Evolutionary conservation across 495 filamentous ascomycete species (phyloP).

Genomic region (Bacidia rubella): DNA sequence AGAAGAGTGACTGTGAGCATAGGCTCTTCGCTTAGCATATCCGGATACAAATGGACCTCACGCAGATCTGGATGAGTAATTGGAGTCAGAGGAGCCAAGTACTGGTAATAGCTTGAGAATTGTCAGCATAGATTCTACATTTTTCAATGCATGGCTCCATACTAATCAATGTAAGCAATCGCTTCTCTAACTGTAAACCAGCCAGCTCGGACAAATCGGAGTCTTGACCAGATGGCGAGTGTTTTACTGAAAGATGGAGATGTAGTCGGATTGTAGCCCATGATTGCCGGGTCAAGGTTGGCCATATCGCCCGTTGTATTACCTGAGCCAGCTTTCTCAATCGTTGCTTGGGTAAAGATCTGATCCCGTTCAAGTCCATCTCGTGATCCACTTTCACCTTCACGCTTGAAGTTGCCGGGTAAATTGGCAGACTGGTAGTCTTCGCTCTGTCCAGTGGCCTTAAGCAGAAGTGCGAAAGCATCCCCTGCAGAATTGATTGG

Average conservation of each 20-base stretch:
- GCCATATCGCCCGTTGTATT: constrained; percentile 15
- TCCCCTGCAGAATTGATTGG: constrained; percentile 47
- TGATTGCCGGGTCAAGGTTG: constrained; percentile 13
- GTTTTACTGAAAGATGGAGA: constrained; percentile 25
- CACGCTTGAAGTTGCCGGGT: background rate
- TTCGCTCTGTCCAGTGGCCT: constrained; percentile 41
- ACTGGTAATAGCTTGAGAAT: constrained; percentile 62
- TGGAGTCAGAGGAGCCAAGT: constrained; percentile 80
- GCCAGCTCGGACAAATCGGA: constrained; percentile 84
- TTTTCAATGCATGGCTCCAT: constrained; percentile 19
- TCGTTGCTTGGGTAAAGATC: background rate
- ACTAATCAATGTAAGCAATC: constrained; percentile 88
- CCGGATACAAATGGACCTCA: constrained; percentile 55
- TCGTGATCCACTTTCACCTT: background rate
- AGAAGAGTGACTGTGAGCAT: constrained; percentile 82
- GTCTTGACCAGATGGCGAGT: constrained; percentile 72
- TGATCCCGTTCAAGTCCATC: constrained; percentile 2
- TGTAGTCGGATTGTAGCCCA: constrained; percentile 8
- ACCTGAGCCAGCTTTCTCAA: background rate
- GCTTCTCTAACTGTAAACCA: constrained; percentile 94
- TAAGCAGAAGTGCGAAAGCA: constrained; percentile 44
- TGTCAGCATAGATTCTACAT: constrained; percentile 8
- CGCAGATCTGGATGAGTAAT: constrained; percentile 78
- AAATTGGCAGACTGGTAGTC: constrained; percentile 21
- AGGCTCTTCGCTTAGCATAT: constrained; percentile 75